phyloP scores from a whole-genome alignment of 768 basidiomycete genomes.

The Suillus sp. region DNA sequence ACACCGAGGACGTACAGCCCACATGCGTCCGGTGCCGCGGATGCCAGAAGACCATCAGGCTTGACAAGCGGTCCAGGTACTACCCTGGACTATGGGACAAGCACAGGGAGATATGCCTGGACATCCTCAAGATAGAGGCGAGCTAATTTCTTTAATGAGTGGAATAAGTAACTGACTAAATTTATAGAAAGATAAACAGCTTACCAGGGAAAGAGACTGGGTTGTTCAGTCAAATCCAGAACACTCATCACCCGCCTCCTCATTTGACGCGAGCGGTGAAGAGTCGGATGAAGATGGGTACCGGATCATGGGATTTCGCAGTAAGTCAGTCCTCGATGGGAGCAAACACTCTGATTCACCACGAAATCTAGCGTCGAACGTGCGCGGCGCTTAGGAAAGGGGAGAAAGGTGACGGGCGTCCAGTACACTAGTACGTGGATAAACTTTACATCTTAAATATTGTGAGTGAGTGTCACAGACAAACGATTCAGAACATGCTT shows the following conservation, averaged over 20 bases:
- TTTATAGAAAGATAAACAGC: too few species aligned
- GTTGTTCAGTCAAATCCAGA: not conserved
- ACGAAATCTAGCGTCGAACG: not conserved
- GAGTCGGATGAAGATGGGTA: not conserved
- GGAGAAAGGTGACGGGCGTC: not conserved
- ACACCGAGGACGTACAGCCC: conserved; percentile 23
- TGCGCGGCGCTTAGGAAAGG: not conserved
- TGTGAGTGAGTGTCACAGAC: not conserved
- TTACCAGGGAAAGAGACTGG: not conserved
- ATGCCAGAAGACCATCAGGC: conserved; percentile 32
- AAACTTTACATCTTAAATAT: not conserved
- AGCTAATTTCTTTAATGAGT: conserved; percentile 12
- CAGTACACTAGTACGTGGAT: not conserved
- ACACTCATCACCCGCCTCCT: not conserved
- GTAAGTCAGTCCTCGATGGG: not conserved
- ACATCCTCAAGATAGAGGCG: conserved; percentile 29
- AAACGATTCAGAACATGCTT: too few species aligned
- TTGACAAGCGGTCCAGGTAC: conserved; percentile 37
- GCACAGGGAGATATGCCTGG: conserved; percentile 32
- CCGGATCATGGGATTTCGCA: not conserved
- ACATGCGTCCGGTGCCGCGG: conserved; percentile 34
- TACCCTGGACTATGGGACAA: conserved; percentile 40
- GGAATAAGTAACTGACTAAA: too few species aligned
- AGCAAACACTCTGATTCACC: not conserved
- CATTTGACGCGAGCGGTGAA: not conserved